Conservation (phyloP, 441 rosid genomes). For the Erodium texanum region DNA sequence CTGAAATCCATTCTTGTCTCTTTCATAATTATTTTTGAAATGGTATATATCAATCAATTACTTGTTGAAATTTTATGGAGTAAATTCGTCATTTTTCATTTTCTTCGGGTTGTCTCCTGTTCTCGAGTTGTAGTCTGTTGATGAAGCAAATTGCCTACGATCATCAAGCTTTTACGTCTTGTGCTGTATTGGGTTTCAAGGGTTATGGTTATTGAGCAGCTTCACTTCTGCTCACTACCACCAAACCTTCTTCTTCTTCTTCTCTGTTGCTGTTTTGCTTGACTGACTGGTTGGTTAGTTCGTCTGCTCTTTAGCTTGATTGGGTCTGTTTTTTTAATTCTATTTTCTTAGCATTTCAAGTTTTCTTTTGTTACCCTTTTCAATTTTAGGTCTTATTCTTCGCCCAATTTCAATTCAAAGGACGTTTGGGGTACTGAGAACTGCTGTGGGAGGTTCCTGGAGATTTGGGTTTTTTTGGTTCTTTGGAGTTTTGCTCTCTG, state of each 20-base stretch:
- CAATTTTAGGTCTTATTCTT: not conserved
- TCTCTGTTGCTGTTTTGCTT: not conserved
- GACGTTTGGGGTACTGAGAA: constrained; percentile 1
- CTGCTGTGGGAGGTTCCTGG: constrained; percentile 15
- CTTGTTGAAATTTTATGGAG: no score
- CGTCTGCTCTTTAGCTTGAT: not conserved
- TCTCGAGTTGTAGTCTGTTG: not conserved
- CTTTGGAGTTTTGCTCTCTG: constrained; percentile 1
- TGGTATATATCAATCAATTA: no score
- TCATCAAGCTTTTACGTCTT: not conserved
- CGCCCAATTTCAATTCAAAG: not conserved
- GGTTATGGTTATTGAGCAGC: no score
- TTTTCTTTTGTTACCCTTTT: not conserved
- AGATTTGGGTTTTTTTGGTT: constrained; percentile 2
- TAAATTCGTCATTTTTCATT: no score
- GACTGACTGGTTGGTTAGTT: not conserved
- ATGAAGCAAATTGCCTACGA: not conserved
- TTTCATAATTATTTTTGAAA: no score
- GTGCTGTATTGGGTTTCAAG: not conserved
- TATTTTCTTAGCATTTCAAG: no score
- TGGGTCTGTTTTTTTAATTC: not conserved
- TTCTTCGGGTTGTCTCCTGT: no score
- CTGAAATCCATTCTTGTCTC: no score
- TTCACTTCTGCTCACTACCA: not conserved
- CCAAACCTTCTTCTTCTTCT: not conserved